phyloP scores from a whole-genome alignment of 192 early-diverging fungal species.

The Coemansia sp. region DNA sequence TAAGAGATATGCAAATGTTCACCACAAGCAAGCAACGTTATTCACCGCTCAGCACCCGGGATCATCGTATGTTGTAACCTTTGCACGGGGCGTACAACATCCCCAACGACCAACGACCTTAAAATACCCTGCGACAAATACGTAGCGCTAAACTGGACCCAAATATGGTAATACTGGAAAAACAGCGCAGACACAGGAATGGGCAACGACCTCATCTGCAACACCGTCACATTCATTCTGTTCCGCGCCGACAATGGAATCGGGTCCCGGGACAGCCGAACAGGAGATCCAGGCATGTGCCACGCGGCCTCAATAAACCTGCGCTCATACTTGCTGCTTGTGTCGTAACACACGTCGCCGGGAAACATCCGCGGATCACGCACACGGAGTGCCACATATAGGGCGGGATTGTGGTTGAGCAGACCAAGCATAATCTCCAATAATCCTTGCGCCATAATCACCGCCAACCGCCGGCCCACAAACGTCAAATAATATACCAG shows the following conservation, averaged over 20 bases:
- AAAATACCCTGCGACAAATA: constrained; percentile 78
- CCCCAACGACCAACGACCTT: constrained; percentile 72
- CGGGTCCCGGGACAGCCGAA: constrained; percentile 42
- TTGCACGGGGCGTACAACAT: constrained; percentile 76
- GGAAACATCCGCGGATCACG: constrained; percentile 87
- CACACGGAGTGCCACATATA: constrained; percentile 85
- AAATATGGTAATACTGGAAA: constrained; percentile 88
- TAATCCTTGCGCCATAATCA: constrained; percentile 75
- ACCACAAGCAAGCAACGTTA: not conserved
- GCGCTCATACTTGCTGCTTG: constrained; percentile 15
- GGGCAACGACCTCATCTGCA: constrained; percentile 62
- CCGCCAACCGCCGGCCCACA: constrained; percentile 74
- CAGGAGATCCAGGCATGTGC: constrained; percentile 39
- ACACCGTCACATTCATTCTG: constrained; percentile 40
- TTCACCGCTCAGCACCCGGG: constrained; percentile 41
- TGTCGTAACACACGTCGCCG: constrained; percentile 59
- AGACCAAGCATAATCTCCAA: constrained; percentile 84
- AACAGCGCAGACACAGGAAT: constrained; percentile 76
- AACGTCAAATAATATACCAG: constrained; percentile 91
- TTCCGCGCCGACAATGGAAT: constrained; percentile 40
- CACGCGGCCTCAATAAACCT: constrained; percentile 49
- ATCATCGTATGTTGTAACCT: constrained; percentile 78
- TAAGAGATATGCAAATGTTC: no score
- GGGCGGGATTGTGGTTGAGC: constrained; percentile 95
- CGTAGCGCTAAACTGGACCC: constrained; percentile 69